Conservation (phyloP, 495 filamentous ascomycete genomes). For the Amniculicola lignicola region DNA sequence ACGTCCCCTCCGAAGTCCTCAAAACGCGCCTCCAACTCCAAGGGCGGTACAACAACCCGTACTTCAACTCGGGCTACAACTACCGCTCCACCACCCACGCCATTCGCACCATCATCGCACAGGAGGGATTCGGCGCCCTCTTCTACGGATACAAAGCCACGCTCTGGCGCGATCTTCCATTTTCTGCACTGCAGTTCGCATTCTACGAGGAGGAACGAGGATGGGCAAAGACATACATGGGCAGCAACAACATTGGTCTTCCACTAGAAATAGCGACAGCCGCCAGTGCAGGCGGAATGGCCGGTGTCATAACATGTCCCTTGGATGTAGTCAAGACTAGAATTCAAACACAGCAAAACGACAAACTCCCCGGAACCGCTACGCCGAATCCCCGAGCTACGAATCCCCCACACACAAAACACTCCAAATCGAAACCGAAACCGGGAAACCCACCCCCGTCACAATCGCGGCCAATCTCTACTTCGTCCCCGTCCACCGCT, state of each 20-base stretch:
- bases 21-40: constrained; percentile 95
- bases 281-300: constrained; percentile 87
- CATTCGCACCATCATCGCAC: constrained; percentile 72
- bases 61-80: constrained; percentile 89
- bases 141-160: constrained; percentile 96
- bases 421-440: constrained; percentile 13
- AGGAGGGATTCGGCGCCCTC: constrained; percentile 78
- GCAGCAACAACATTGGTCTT: constrained; percentile 74
- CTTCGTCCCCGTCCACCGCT: constrained; percentile 76
- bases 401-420: background rate
- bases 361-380: constrained; percentile 11
- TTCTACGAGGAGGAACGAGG: constrained; percentile 94
- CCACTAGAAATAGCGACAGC: constrained; percentile 84
- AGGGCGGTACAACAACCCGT: constrained; percentile 90
- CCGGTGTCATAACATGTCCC: constrained; percentile 90
- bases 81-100: constrained; percentile 80
- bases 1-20: constrained; percentile 93
- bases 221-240: constrained; percentile 71
- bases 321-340: constrained; percentile 97
- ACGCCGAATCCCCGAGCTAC: constrained; percentile 2
- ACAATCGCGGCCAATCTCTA: constrained; percentile 67
- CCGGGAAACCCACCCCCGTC: constrained; percentile 20
- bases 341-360: constrained; percentile 83
- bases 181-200: constrained; percentile 92
- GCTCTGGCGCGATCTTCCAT: constrained; percentile 89